Base-by-base conservation (phyloP, 164 flowering plant genomes). In the Aristolochia californica region DNA sequence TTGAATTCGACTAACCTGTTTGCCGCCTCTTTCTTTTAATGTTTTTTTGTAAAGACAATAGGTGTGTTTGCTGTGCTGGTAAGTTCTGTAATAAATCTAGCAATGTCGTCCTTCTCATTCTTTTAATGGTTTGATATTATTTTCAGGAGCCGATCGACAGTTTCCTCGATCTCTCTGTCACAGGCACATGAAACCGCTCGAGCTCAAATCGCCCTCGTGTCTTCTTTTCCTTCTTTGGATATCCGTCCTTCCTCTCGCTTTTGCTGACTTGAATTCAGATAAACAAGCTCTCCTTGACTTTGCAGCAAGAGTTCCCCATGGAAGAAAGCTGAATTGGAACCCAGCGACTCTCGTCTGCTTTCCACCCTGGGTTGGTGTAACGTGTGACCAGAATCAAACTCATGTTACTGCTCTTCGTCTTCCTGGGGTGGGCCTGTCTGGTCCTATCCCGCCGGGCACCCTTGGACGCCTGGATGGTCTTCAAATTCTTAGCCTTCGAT, bases 401-500 rank as follows among this genome's bases (percentile, higher is more conserved):
- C 74, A 66, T 13, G 95, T 86, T 18, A 13, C 57, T 51, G 53
- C 69, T 14, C 67, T 86, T 30, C 76, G 72, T 10, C 83, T 86
- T 45, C 94, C 94, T 1, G 94, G 78, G 5, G 55, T 74, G 24
- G 95, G 86, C 25, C 77, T 87, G 1, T 28, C 43, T 53, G 95
- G 95, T 14, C 58, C 71, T 15, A 76, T 87, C 45, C 95, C 90
- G 16, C 66, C 59, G 7, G 73, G 71, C 54, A 82, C 83, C 1
- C 53, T 87, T 0, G 80, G 78, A 16, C 82, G 74, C 63, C 78
- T 93, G 5, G 77, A 73, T 60, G 77, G 77, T 9, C 87, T 93
- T 53, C 55, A 28, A 40, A 58, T 53, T 66, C 79, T 93, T 55
- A 89, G 98, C 70, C 91, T 93, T 17, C 79, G 95, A 17, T 83